These are phyloP conservation scores for Chalaropsis thielavioides DNA, from an alignment of 2,329 filamentous ascomycete genomes.

Conservation along the genomic window DNA sequence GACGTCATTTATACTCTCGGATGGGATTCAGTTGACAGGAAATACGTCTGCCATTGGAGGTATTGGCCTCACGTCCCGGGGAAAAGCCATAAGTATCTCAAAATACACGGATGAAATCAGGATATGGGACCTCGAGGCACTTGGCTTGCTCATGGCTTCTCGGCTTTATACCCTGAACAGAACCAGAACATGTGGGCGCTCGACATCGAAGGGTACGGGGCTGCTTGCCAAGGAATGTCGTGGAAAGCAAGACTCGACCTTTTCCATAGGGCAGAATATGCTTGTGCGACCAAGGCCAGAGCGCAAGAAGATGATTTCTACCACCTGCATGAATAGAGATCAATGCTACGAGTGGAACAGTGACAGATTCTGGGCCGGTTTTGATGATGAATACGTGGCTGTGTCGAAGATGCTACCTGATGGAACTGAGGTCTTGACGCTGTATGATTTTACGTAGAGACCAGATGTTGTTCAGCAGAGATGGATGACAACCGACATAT, in stretches of 20 bases:
- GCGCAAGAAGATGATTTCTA: background rate
- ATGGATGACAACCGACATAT: background rate
- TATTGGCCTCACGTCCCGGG: slow-evolving; percentile 68
- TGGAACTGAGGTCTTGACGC: background rate
- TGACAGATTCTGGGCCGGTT: background rate
- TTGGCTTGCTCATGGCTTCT: slow-evolving; percentile 30
- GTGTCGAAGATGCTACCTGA: background rate
- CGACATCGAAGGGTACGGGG: background rate
- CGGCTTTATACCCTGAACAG: background rate
- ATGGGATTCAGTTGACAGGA: slow-evolving; percentile 69
- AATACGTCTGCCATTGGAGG: slow-evolving; percentile 82
- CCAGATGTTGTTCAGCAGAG: background rate
- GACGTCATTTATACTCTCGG: slow-evolving; percentile 51
- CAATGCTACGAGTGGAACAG: background rate
- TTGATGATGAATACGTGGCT: background rate
- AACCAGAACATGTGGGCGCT: background rate
- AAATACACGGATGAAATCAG: slow-evolving; percentile 62
- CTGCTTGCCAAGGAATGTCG: background rate
- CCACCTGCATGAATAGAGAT: background rate
- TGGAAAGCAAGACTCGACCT: background rate
- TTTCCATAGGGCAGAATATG: background rate
- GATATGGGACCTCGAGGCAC: slow-evolving; percentile 55
- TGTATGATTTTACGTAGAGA: slow-evolving; percentile 1
- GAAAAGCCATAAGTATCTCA: slow-evolving; percentile 84
- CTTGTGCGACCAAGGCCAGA: background rate